Base-by-base conservation (phyloP, 768 basidiomycete genomes). In the Suillus bovinus region DNA sequence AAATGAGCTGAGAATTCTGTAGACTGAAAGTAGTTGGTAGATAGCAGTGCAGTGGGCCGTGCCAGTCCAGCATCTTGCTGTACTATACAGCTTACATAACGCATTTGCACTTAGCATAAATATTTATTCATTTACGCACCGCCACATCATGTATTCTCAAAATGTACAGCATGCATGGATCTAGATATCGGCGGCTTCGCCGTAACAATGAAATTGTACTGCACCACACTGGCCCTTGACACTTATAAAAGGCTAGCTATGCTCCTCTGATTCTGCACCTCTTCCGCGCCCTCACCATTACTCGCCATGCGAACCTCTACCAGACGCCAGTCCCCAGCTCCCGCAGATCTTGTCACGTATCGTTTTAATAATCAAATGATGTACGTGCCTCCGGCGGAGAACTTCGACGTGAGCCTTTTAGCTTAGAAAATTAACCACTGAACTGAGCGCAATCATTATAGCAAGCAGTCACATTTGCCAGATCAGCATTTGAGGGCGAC, bases 381-480 rank as follows among this genome's bases (percentile, higher is more conserved):
- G 17, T 86, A 84, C 50, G 85, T 87, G 1, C 78, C 76, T 1
- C 80, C 79, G 0, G 76, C 80, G 11, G 58, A 69, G 36, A 69
- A 72, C 49, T 84, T 84, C 61, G 67, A 77, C 66, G 86, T 84
- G 42, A 59, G 78, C 67, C 8, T 49, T 52, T 24, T 39, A 41
- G 50, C 34, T n/a, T 44, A 16, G 14, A 33, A 24, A 31, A n/a
- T 0, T 17, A 13, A 47, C 9, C 27, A 34, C 11, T 54, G 3
- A 38, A 17, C 50, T 27, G 9, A 36, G 13, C 24, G 3, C 20
- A 17, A 29, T 39, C 3, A 4, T 20, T 27, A 24, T 42, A 86
- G 85, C 71, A 81, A 74, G 86, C 86, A 0, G 68, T 87, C 34
- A 74, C 77, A 27, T 75, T 81, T 41, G 85, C 82, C 5, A 78